Evolutionary conservation across 108 stramenopile species (phyloP).

Genomic region (Fragilaria crotonensis): DNA sequence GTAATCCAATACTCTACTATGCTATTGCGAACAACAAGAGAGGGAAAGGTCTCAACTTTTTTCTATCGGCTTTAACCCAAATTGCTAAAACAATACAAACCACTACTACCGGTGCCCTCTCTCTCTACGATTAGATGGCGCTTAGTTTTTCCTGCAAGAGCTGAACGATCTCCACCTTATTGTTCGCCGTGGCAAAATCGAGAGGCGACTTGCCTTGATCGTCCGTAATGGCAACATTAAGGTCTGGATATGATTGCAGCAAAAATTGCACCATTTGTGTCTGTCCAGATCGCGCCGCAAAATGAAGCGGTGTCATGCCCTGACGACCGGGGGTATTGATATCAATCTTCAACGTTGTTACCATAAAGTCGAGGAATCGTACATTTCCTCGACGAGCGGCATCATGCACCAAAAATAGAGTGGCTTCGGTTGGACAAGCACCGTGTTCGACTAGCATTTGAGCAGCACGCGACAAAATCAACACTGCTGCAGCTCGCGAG

Average conservation of each 20-base stretch:
- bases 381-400: constrained; percentile 41
- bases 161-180: constrained; percentile 34
- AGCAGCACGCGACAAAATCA: constrained; percentile 1
- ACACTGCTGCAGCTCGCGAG: neutral
- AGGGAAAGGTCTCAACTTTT: too few species aligned
- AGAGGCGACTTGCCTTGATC: constrained; percentile 51
- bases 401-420: constrained; percentile 21
- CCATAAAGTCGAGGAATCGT: constrained; percentile 27
- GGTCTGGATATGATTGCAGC: constrained; percentile 9
- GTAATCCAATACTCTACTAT: too few species aligned
- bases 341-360: constrained; percentile 21
- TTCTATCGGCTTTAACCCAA: too few species aligned
- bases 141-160: constrained; percentile 14
- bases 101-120: too few species aligned
- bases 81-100: too few species aligned
- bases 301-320: constrained; percentile 67
- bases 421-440: constrained; percentile 6
- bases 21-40: too few species aligned
- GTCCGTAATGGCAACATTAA: constrained; percentile 32
- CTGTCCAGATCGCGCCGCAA: constrained; percentile 63
- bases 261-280: constrained; percentile 35
- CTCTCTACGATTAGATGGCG: neutral
- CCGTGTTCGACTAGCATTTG: constrained; percentile 8
- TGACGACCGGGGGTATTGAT: constrained; percentile 45
- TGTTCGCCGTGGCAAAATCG: constrained; percentile 59